These are phyloP conservation scores for Heritiera fomes DNA, from an alignment of 345 rosid genomes.

Conservation along the genomic window DNA sequence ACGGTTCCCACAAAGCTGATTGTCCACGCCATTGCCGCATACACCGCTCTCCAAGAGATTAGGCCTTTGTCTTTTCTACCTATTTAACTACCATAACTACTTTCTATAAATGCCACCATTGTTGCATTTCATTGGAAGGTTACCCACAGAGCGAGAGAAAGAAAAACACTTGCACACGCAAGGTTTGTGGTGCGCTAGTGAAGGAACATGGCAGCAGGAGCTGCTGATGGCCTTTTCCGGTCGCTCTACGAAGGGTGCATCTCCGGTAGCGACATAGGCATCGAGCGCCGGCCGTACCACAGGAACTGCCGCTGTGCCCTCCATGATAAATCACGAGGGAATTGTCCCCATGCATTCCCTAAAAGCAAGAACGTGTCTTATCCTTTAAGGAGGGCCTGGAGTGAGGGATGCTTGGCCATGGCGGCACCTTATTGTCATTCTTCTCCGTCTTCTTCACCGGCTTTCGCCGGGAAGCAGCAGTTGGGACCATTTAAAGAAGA, in stretches of 20 bases:
- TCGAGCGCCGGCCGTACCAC: slow-evolving; percentile 68
- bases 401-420: slow-evolving; percentile 36
- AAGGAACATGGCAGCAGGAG: slow-evolving; percentile 45
- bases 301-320: slow-evolving; percentile 65
- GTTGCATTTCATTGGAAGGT: not conserved
- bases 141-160: not conserved
- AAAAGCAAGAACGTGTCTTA: slow-evolving; percentile 42
- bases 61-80: not conserved
- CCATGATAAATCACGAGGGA: slow-evolving; percentile 35
- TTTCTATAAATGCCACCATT: slow-evolving; percentile 11
- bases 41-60: slow-evolving; percentile 6
- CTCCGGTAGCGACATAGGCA: slow-evolving; percentile 42
- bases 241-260: slow-evolving; percentile 58
- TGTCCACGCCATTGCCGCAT: slow-evolving; percentile 14
- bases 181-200: not conserved
- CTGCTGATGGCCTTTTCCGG: slow-evolving; percentile 59
- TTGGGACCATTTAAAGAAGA: not conserved
- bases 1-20: slow-evolving; percentile 23
- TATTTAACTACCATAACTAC: slow-evolving; percentile 17
- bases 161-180: not conserved
- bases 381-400: slow-evolving; percentile 63
- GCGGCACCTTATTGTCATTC: not conserved
- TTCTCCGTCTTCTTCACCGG: not conserved
- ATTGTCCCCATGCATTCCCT: slow-evolving; percentile 26
- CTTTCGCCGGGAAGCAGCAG: not conserved